Percentiles rank a stretch among this genome's conserved stretches.
Evolutionary conservation across 352 stramenopile genomes (phyloP).

Genomic region (Phytophthora europaea): DNA sequence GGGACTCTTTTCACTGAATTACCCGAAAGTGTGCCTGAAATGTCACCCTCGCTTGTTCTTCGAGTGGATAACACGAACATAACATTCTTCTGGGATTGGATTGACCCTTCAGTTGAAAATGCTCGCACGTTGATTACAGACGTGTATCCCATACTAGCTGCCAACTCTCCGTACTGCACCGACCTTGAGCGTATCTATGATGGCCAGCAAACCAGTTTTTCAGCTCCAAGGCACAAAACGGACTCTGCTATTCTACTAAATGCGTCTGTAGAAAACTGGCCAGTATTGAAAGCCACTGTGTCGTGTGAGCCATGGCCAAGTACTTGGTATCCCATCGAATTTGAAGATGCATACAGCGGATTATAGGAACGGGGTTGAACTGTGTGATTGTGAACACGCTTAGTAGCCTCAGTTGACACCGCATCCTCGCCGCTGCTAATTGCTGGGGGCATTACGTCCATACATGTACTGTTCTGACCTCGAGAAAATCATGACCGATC

Average conservation of each 20-base stretch:
- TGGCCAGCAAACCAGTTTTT: conserved; percentile 1
- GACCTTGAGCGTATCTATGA: conserved; percentile 19
- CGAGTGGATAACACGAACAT: conserved; percentile 20
- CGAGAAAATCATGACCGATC: conserved; percentile 12
- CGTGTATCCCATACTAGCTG: background rate
- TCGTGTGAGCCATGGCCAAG: background rate
- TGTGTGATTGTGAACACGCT: background rate
- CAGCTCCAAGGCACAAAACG: background rate
- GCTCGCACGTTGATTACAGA: background rate
- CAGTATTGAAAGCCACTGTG: background rate
- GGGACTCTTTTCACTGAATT: conserved; percentile 6
- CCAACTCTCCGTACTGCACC: conserved; percentile 15
- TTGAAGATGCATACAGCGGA: conserved; percentile 4
- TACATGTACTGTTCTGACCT: no score
- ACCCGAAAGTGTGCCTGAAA: background rate
- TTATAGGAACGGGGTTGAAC: background rate
- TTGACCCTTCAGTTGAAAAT: conserved; percentile 7
- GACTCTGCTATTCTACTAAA: conserved; percentile 6
- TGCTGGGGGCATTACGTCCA: no score
- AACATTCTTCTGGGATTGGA: conserved; percentile 23
- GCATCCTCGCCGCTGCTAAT: no score
- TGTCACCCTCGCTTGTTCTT: conserved; percentile 2
- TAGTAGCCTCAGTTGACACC: background rate
- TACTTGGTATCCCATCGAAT: conserved; percentile 3
- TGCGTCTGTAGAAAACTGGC: conserved; percentile 7